These are phyloP conservation scores for Microdochium nivale DNA, from an alignment of 2,329 filamentous ascomycete species.

Conservation along the genomic window DNA sequence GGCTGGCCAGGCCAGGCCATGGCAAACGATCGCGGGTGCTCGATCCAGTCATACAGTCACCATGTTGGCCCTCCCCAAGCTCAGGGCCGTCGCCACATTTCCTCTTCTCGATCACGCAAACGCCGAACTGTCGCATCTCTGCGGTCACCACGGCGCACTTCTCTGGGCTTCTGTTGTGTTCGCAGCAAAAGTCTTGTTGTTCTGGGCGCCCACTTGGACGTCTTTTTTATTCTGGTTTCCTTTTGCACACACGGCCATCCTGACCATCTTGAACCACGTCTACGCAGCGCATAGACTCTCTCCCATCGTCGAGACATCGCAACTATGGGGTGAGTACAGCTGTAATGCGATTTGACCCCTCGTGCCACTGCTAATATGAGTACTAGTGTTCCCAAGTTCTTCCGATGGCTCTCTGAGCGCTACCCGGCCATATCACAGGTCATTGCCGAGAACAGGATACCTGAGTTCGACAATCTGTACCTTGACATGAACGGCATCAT, in stretches of 20 bases:
- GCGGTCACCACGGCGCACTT: neutral
- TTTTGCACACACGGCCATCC: neutral
- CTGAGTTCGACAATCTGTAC: conserved; percentile 98
- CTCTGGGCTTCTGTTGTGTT: neutral
- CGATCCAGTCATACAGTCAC: neutral
- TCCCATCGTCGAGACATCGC: conserved; percentile 1
- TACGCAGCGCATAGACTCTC: neutral
- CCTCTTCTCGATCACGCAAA: neutral
- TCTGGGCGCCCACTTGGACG: neutral
- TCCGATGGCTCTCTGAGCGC: conserved; percentile 98
- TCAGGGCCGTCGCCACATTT: neutral
- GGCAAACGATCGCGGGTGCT: too few species aligned
- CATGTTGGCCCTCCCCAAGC: neutral
- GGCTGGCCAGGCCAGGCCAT: neutral
- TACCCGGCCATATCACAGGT: conserved; percentile 98
- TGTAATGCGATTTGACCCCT: conserved; percentile 10
- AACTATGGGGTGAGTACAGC: conserved; percentile 6
- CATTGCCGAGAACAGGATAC: conserved; percentile 97
- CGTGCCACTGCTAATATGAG: conserved; percentile 7
- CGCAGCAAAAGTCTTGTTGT: neutral
- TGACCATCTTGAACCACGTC: neutral
- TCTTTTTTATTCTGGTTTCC: neutral
- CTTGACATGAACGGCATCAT: conserved; percentile 99
- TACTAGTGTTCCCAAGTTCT: conserved; percentile 72
- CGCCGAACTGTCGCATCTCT: neutral